Evolutionary conservation across 257 asterid genomes (phyloP), one percentile per base, ranked within the genome.

Genomic region (Lycium ferocissimum): DNA sequence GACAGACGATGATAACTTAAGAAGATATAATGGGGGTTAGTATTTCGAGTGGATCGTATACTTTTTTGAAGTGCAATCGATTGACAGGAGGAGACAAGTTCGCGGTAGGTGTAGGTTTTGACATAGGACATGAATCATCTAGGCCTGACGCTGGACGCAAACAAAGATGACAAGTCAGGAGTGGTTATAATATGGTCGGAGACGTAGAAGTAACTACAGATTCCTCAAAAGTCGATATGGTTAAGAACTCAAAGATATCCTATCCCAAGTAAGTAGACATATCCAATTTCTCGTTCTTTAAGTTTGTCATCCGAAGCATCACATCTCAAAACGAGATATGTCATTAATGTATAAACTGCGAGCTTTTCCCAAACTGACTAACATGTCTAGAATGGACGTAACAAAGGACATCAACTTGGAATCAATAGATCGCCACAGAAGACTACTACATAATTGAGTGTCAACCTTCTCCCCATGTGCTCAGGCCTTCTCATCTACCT

Each of bases 371-470:
- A 69, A 69, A 37, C 49, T 69, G 76, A 69, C 2, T 40, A 40
- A 15, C 26, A 69, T 33, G 73, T 66, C 33, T 18, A n/a, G 73
- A 66, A 33, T 66, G 76, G 49, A 69, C 9, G 45, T 14, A 37
- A 2, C 22, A 37, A 26, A 69, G 76, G 76, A 20, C 51, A 69
- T 69, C 49, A 37, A 69, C 76, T 37, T 14, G 26, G 26, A 69
- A 69, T 69, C 22, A 45, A 69, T 37, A 69, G 12, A 37, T 69
- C 22, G 15, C 76, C 76, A 38, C 51, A 69, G 15, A 3, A 37
- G 76, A 69, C n/a, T 37, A 69, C n/a, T 37, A 37, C 49, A 69
- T 69, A 69, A 35, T 67, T 35, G 76, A 35, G 76, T 14, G 76
- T 69, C 49, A 69, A 69, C 26, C 76, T 37, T 37, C 51, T 37